Percentiles rank a stretch among this genome's conserved stretches.
Conservation (phyloP, 371 early-diverging fungal genomes). For the Rhizomucor pusillus region DNA sequence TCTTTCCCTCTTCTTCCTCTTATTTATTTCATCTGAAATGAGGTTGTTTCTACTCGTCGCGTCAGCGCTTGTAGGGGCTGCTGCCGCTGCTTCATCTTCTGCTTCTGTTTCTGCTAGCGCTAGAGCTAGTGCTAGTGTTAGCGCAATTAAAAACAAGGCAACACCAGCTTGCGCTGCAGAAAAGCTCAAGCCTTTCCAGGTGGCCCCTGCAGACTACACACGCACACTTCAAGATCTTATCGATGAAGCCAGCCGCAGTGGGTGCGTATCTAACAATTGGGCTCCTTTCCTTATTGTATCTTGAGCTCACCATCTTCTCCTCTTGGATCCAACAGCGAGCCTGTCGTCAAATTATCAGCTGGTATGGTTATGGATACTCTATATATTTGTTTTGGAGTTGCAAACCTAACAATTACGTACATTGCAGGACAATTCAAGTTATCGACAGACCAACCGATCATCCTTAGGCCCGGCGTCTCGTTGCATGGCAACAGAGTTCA, state of each 20-base stretch:
- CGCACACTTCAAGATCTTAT: slow-evolving; percentile 25
- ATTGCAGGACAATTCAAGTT: slow-evolving; percentile 20
- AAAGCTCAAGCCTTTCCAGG: not conserved
- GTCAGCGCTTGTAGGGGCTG: too few relatives aligned
- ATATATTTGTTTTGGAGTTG: too few relatives aligned
- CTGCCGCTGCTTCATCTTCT: too few relatives aligned
- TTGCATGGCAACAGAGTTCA: slow-evolving; percentile 8
- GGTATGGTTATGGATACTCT: too few relatives aligned
- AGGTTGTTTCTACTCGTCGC: too few relatives aligned
- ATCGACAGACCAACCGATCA: slow-evolving; percentile 5
- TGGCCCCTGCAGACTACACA: not conserved
- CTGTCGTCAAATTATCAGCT: slow-evolving; percentile 26
- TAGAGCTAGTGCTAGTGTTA: too few relatives aligned
- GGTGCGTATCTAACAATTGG: slow-evolving; percentile 9
- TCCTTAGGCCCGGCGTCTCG: slow-evolving; percentile 16
- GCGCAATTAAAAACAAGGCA: too few relatives aligned
- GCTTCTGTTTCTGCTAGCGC: too few relatives aligned
- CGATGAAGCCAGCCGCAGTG: slow-evolving; percentile 22
- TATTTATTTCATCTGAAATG: too few relatives aligned
- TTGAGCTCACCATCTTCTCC: not conserved
- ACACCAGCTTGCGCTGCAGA: not conserved
- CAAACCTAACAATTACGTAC: too few relatives aligned
- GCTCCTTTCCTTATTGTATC: not conserved
- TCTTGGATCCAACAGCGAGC: slow-evolving; percentile 10
- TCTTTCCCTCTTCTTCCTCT: too few relatives aligned